Percentiles rank a stretch among this genome's conserved stretches.
Conservation (phyloP, 2,329 filamentous ascomycete genomes). For the Phoma sp. region DNA sequence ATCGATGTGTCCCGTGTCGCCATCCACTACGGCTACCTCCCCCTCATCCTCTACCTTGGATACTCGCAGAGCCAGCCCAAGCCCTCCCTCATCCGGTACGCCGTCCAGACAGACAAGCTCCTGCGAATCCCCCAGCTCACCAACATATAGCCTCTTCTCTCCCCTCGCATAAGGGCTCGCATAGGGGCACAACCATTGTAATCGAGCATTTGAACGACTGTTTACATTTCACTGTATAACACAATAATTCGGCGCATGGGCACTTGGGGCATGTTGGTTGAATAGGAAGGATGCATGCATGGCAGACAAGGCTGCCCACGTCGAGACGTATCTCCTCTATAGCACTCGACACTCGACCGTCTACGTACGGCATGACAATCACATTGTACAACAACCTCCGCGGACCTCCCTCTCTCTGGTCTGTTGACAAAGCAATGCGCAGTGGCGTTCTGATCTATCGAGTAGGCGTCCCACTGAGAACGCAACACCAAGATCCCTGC, state of each 20-base stretch:
- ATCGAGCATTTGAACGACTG: constrained; percentile 22
- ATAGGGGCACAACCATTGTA: constrained; percentile 23
- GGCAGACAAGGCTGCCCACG: neutral
- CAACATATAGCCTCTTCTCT: constrained; percentile 43
- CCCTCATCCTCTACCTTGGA: constrained; percentile 94
- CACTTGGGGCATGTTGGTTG: constrained; percentile 22
- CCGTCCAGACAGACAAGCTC: neutral
- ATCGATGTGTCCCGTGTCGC: constrained; percentile 93
- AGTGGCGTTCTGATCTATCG: constrained; percentile 16
- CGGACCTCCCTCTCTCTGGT: constrained; percentile 12
- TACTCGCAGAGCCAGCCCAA: constrained; percentile 94
- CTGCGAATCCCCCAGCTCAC: constrained; percentile 22
- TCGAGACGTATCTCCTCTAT: constrained; percentile 19
- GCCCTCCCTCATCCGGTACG: constrained; percentile 76
- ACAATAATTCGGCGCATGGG: constrained; percentile 38
- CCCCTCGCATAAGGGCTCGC: constrained; percentile 47
- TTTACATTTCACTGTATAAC: constrained; percentile 38
- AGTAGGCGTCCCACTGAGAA: neutral
- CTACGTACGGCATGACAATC: constrained; percentile 21
- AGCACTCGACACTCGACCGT: constrained; percentile 22
- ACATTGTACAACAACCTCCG: constrained; percentile 24
- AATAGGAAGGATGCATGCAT: constrained; percentile 14
- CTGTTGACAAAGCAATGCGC: constrained; percentile 16
- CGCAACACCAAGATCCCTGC: constrained; percentile 2
- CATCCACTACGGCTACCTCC: constrained; percentile 97